phyloP scores from a whole-genome alignment of 2,329 filamentous ascomycete genomes.

The Colletotrichum echinochloae region DNA sequence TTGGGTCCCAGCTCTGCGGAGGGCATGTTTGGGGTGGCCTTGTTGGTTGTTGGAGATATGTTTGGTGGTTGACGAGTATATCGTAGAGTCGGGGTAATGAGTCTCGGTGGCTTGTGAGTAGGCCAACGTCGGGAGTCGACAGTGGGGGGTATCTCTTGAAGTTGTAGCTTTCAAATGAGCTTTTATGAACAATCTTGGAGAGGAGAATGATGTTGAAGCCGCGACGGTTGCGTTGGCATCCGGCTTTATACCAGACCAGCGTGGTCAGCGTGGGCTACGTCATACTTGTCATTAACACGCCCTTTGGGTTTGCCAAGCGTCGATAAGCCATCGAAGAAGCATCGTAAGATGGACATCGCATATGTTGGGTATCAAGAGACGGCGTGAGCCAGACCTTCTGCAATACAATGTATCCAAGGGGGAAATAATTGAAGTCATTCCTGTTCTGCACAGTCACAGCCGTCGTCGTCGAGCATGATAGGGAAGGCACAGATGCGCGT shows the following conservation, averaged over 20 bases:
- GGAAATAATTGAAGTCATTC: background rate
- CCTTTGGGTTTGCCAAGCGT: background rate
- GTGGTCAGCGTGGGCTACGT: conserved; percentile 8
- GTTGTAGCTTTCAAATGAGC: background rate
- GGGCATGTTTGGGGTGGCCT: conserved; percentile 1
- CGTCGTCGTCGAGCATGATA: conserved; percentile 68
- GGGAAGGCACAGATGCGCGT: conserved; percentile 57
- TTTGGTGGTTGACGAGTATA: background rate
- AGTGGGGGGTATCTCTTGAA: background rate
- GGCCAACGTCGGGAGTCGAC: too few species aligned
- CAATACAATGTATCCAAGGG: background rate
- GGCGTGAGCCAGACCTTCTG: background rate
- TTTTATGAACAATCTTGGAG: background rate
- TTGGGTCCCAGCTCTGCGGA: conserved; percentile 7
- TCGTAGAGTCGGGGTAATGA: background rate
- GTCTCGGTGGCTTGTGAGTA: background rate
- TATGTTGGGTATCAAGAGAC: too few species aligned
- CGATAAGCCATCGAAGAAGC: background rate
- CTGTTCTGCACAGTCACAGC: conserved; percentile 58
- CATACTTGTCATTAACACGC: conserved; percentile 27
- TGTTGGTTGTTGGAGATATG: background rate
- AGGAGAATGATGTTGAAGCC: background rate
- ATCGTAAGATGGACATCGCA: background rate
- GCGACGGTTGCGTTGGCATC: background rate
- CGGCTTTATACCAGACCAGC: background rate